Conservation (phyloP, 2,329 filamentous ascomycete genomes). For the Botrytis tulipae region DNA sequence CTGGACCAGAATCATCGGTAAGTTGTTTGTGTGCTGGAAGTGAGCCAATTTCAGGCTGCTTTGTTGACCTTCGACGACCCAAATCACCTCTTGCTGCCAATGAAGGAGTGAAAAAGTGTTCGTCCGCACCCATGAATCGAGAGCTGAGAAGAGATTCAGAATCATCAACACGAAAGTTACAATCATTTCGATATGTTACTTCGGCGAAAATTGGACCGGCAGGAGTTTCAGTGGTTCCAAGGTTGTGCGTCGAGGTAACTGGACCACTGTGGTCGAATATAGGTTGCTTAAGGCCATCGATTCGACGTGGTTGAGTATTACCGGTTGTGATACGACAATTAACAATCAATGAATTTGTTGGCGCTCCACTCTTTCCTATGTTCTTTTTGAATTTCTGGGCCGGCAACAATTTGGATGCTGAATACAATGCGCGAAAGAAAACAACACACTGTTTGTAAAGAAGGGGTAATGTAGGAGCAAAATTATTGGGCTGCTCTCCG, state of each 20-base stretch:
- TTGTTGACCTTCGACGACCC: constrained; percentile 40
- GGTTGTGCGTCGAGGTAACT: constrained; percentile 72
- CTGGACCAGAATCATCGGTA: constrained; percentile 55
- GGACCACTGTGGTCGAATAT: constrained; percentile 62
- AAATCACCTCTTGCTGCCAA: constrained; percentile 46
- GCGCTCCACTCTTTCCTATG: constrained; percentile 64
- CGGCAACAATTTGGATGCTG: constrained; percentile 77
- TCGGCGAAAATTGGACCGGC: constrained; percentile 79
- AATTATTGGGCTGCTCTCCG: constrained; percentile 52
- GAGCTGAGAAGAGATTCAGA: constrained; percentile 89
- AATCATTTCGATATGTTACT: constrained; percentile 83
- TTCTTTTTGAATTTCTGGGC: constrained; percentile 79
- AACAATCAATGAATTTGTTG: constrained; percentile 64
- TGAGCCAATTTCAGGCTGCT: constrained; percentile 64
- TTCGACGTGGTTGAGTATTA: constrained; percentile 48
- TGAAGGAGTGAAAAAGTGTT: constrained; percentile 81
- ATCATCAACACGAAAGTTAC: constrained; percentile 87
- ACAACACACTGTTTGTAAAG: constrained; percentile 98
- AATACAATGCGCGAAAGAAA: constrained; percentile 85
- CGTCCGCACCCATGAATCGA: constrained; percentile 87
- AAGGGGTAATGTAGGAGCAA: constrained; percentile 68
- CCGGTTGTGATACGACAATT: constrained; percentile 76
- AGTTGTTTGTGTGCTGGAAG: constrained; percentile 62
- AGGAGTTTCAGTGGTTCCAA: constrained; percentile 82
- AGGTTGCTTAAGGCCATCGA: constrained; percentile 70